These are phyloP conservation scores for Peronosclerospora sorghi DNA, from an alignment of 352 stramenopile genomes.

Conservation along the genomic window DNA sequence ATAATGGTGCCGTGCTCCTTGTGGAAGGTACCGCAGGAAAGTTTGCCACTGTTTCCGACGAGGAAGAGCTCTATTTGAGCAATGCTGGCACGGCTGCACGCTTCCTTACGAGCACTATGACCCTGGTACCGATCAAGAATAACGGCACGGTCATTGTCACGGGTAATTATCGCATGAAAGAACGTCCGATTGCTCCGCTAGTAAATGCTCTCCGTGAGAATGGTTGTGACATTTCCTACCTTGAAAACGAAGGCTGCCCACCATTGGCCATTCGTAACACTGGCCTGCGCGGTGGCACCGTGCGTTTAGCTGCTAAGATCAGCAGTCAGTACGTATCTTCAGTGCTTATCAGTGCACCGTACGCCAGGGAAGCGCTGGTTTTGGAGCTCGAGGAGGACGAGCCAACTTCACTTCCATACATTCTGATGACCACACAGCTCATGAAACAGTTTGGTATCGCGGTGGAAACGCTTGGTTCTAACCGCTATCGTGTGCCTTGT, in stretches of 20 bases:
- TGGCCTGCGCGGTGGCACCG: slow-evolving; percentile 57
- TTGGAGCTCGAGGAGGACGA: slow-evolving; percentile 92
- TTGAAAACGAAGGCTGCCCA: slow-evolving; percentile 50
- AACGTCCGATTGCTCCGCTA: slow-evolving; percentile 93
- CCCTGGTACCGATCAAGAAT: slow-evolving; percentile 34
- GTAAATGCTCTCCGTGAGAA: slow-evolving; percentile 90
- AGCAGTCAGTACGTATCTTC: slow-evolving; percentile 95
- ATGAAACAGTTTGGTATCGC: slow-evolving; percentile 95
- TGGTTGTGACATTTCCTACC: slow-evolving; percentile 60
- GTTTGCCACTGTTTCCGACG: slow-evolving; percentile 36
- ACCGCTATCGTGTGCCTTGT: slow-evolving; percentile 62
- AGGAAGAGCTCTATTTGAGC: slow-evolving; percentile 71
- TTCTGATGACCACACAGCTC: slow-evolving; percentile 89
- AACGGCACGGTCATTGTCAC: slow-evolving; percentile 71
- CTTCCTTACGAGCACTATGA: slow-evolving; percentile 89
- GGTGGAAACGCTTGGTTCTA: slow-evolving; percentile 83
- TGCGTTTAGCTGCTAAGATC: slow-evolving; percentile 88
- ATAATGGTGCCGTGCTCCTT: slow-evolving; percentile 60
- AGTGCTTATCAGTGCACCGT: slow-evolving; percentile 91
- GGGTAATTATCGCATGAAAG: slow-evolving; percentile 93
- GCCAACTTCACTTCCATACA: slow-evolving; percentile 94
- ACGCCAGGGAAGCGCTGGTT: slow-evolving; percentile 61
- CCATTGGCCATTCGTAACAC: slow-evolving; percentile 70
- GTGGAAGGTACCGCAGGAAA: slow-evolving; percentile 66
- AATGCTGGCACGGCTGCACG: slow-evolving; percentile 90